A percentile compares a stretch with the other conserved stretches of the same genome.
Evolutionary conservation across 169 alveolate species (phyloP).

Genomic region (Eimeria praecox): DNA sequence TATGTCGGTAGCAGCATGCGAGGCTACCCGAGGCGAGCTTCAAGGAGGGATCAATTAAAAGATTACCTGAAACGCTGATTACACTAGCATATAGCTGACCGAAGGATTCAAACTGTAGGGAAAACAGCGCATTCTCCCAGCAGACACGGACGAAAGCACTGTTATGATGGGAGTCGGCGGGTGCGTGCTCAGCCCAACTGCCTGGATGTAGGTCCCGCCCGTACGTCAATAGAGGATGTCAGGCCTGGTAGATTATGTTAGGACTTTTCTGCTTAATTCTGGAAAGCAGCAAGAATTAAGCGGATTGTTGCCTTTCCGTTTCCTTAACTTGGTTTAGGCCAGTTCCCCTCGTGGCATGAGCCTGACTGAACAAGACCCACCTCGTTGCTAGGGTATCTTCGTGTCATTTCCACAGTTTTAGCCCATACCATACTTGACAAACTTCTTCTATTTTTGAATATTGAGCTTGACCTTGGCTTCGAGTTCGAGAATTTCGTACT

Average conservation of each 20-base stretch:
- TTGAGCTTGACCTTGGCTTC: background rate
- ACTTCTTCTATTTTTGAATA: background rate
- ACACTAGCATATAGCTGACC: background rate
- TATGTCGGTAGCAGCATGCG: background rate
- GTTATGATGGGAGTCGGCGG: background rate
- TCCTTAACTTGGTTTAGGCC: constrained; percentile 1
- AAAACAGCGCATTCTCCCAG: background rate
- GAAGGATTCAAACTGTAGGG: background rate
- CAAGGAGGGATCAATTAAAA: background rate
- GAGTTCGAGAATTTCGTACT: background rate
- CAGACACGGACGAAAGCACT: background rate
- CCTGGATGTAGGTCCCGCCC: constrained; percentile 4
- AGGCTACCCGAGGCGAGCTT: background rate
- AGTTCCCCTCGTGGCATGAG: background rate
- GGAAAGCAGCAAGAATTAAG: background rate
- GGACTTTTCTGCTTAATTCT: constrained; percentile 1
- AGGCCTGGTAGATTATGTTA: background rate
- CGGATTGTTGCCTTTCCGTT: constrained; percentile 1
- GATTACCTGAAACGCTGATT: background rate
- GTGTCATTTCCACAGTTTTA: background rate
- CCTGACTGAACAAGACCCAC: constrained; percentile 11
- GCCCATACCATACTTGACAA: background rate
- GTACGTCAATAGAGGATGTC: background rate
- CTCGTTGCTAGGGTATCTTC: background rate
- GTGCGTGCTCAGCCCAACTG: constrained; percentile 1